These are phyloP conservation scores for Sclerotinia borealis DNA, from an alignment of 2,329 filamentous ascomycete species.

Conservation along the genomic window DNA sequence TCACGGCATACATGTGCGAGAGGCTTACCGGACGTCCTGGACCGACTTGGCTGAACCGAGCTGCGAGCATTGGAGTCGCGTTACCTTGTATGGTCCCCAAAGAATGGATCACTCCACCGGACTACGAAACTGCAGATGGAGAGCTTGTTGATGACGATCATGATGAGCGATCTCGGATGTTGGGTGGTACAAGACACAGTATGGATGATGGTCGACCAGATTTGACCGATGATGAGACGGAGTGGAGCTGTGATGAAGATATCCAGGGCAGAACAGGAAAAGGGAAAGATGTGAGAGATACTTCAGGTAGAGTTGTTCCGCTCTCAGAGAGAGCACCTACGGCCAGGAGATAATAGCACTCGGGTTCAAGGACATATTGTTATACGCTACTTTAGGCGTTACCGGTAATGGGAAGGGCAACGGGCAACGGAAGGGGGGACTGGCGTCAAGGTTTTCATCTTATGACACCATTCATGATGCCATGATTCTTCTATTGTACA, in stretches of 20 bases:
- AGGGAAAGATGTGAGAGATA: constrained; percentile 39
- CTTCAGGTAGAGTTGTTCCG: constrained; percentile 46
- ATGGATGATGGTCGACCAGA: constrained; percentile 21
- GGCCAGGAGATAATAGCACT: constrained; percentile 17
- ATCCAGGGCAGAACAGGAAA: constrained; percentile 35
- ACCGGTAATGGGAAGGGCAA: constrained; percentile 17
- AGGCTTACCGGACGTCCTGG: constrained; percentile 64
- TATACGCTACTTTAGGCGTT: constrained; percentile 2
- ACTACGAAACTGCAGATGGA: constrained; percentile 66
- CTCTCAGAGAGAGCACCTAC: constrained; percentile 47
- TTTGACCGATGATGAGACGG: constrained; percentile 30
- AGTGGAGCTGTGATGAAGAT: constrained; percentile 44
- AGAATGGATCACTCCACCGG: constrained; percentile 76
- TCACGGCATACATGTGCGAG: constrained; percentile 70
- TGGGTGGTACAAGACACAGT: constrained; percentile 35
- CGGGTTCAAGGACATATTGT: constrained; percentile 7
- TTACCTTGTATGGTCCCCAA: constrained; percentile 76
- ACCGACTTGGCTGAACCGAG: constrained; percentile 73
- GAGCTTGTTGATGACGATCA: constrained; percentile 53
- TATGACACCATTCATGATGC: constrained; percentile 23
- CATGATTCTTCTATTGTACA: constrained; percentile 16
- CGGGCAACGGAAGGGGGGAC: constrained; percentile 15
- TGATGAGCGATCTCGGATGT: constrained; percentile 54
- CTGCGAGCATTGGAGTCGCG: constrained; percentile 75
- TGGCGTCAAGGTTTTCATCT: constrained; percentile 10